Conservation (phyloP, 1,284 basidiomycete genomes). For the Megacollybia platyphylla region DNA sequence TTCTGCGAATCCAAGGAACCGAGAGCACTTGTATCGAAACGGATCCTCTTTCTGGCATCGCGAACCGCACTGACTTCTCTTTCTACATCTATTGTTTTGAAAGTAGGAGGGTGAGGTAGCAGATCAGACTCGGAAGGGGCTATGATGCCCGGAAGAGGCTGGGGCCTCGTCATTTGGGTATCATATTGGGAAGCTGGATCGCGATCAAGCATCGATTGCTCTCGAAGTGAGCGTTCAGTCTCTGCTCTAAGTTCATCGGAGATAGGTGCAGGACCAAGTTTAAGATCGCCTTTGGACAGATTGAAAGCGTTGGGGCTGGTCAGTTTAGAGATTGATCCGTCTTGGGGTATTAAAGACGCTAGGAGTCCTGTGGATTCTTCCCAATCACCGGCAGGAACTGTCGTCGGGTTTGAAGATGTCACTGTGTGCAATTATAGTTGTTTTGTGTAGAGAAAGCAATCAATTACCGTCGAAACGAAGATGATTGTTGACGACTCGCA, state of each 20-base stretch:
- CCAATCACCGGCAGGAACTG: constrained; percentile 53
- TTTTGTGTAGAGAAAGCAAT: constrained; percentile 5
- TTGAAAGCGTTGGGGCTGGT: constrained; percentile 65
- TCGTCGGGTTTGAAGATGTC: constrained; percentile 55
- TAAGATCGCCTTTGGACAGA: constrained; percentile 59
- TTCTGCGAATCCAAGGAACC: constrained; percentile 43
- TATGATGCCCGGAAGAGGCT: constrained; percentile 35
- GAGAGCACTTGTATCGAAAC: constrained; percentile 65
- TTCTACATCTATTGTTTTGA: constrained; percentile 82
- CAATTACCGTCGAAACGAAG: constrained; percentile 78
- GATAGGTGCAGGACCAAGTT: constrained; percentile 73
- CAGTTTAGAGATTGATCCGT: constrained; percentile 23
- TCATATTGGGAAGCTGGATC: constrained; percentile 57
- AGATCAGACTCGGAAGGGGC: constrained; percentile 66
- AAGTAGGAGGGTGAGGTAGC: constrained; percentile 67
- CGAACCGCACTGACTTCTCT: constrained; percentile 85
- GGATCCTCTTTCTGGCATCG: constrained; percentile 84
- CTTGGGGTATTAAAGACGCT: constrained; percentile 62
- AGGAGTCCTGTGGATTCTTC: constrained; percentile 77
- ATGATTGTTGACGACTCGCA: constrained; percentile 91
- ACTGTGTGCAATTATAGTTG: constrained; percentile 30
- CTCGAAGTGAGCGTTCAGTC: constrained; percentile 60
- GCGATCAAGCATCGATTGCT: constrained; percentile 59
- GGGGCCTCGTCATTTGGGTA: constrained; percentile 35
- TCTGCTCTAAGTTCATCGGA: constrained; percentile 72